Evolutionary conservation across 2,329 filamentous ascomycete species (phyloP).

Genomic region (Pseudogymnoascus sp.): DNA sequence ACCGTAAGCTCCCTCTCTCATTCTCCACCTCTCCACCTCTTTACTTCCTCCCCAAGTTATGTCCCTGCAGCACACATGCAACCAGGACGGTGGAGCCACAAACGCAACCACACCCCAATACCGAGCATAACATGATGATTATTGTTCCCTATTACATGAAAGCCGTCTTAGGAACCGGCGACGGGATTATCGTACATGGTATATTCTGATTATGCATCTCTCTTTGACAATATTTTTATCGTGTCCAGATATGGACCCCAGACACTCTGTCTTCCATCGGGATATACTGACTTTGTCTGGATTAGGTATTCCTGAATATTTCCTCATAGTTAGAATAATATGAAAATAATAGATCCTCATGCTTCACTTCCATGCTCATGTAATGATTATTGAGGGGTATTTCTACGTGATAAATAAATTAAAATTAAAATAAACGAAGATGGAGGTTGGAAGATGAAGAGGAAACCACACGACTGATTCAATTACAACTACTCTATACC

Average conservation of each 20-base stretch:
- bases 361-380: background rate
- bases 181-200: constrained; percentile 7
- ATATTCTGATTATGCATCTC: constrained; percentile 8
- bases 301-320: background rate
- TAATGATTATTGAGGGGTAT: no score
- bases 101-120: background rate
- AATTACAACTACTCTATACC: no score
- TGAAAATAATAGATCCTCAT: background rate
- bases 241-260: background rate
- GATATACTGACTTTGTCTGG: background rate
- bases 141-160: constrained; percentile 10
- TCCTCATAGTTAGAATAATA: background rate
- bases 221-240: background rate
- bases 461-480: no score
- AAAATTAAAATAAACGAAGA: no score
- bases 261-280: background rate
- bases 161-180: constrained; percentile 6
- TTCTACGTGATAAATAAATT: no score
- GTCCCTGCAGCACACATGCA: background rate
- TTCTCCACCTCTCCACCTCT: background rate
- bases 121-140: constrained; percentile 8
- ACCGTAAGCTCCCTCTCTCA: background rate
- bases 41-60: background rate
- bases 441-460: no score
- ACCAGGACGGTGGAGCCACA: background rate